phyloP scores from a whole-genome alignment of 305 asterid genomes.

The Fraxinus velutina region DNA sequence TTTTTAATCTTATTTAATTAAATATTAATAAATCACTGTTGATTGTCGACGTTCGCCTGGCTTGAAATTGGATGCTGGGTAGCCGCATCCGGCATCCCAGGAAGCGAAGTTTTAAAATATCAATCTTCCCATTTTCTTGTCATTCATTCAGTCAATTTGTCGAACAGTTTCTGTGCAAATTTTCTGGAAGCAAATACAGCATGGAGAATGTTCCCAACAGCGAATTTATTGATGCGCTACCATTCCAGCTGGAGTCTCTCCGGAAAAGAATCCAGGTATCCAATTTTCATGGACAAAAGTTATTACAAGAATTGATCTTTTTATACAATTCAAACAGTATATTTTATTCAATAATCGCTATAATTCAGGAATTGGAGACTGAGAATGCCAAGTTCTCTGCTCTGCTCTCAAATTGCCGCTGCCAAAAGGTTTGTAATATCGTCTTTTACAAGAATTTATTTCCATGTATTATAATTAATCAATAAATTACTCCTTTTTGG shows the following conservation, averaged over 20 bases:
- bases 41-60: too few species aligned
- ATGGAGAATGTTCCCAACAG: constrained; percentile 32
- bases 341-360: constrained; percentile 15
- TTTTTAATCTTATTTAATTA: too few species aligned
- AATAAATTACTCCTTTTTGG: background rate
- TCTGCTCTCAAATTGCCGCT: constrained; percentile 53
- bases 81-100: too few species aligned
- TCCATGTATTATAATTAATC: background rate
- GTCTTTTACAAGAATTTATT: background rate
- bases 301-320: background rate
- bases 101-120: background rate
- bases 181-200: constrained; percentile 7
- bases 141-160: constrained; percentile 11
- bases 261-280: constrained; percentile 48
- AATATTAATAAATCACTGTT: too few species aligned
- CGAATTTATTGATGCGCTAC: constrained; percentile 36
- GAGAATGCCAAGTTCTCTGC: constrained; percentile 54
- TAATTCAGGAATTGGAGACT: constrained; percentile 57
- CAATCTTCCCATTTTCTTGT: background rate
- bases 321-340: background rate
- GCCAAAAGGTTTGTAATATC: constrained; percentile 47
- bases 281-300: background rate
- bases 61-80: too few species aligned
- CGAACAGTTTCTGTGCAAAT: constrained; percentile 33
- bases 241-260: constrained; percentile 43